Conservation (phyloP, 495 filamentous ascomycete species). For the Xylaria sp. region DNA sequence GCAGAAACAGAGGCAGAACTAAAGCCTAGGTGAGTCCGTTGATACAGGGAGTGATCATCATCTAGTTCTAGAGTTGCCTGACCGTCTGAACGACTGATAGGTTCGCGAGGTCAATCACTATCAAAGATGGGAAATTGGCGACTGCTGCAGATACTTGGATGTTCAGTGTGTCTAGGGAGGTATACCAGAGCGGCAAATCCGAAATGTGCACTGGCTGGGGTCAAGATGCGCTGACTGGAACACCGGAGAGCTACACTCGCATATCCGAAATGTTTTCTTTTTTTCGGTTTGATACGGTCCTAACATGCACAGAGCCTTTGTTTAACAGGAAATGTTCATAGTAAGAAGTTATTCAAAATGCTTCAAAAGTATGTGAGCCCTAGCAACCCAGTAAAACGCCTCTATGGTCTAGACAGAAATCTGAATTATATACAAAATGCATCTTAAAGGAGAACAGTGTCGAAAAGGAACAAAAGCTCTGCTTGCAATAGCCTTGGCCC, state of each 20-base stretch:
- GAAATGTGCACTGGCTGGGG: background rate
- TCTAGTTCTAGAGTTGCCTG: background rate
- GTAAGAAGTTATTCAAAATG: constrained; percentile 9
- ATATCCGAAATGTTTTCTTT: background rate
- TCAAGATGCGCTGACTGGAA: background rate
- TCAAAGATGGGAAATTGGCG: background rate
- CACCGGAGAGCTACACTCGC: background rate
- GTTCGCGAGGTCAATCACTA: background rate
- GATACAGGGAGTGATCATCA: background rate
- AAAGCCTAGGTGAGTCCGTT: background rate
- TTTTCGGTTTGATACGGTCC: background rate
- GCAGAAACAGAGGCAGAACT: background rate
- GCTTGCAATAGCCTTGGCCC: background rate
- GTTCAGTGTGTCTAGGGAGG: background rate
- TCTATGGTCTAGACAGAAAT: constrained; percentile 24
- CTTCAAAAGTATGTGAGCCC: background rate
- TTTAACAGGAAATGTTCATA: background rate
- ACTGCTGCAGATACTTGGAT: background rate
- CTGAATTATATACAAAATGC: constrained; percentile 20
- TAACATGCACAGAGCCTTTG: background rate
- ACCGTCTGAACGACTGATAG: background rate
- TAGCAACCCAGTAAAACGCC: constrained; percentile 15
- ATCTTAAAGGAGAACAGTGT: background rate
- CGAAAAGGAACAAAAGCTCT: constrained; percentile 2
- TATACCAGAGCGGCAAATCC: background rate